Percentiles rank a stretch among this genome's conserved stretches.
Evolutionary conservation across 768 basidiomycete genomes (phyloP).

Genomic region (Pisolithus sp.): DNA sequence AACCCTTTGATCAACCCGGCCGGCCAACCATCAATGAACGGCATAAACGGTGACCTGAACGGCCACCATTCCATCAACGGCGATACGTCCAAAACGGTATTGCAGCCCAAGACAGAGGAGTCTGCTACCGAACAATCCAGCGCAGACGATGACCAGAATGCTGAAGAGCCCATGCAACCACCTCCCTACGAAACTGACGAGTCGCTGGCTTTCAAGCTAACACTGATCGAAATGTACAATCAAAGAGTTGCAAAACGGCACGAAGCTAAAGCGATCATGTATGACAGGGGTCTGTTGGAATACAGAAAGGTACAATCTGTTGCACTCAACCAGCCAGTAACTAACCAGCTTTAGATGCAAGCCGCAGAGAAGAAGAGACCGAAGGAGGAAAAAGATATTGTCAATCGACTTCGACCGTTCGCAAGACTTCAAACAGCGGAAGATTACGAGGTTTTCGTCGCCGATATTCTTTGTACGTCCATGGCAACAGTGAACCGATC

Average conservation of each 20-base stretch:
- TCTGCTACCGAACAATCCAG: slow-evolving; percentile 34
- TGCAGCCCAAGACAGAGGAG: slow-evolving; percentile 39
- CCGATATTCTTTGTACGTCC: slow-evolving; percentile 82
- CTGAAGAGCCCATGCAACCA: slow-evolving; percentile 62
- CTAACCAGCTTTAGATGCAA: slow-evolving; percentile 56
- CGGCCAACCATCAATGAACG: slow-evolving; percentile 20
- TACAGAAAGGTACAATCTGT: slow-evolving; percentile 79
- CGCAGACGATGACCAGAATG: slow-evolving; percentile 52
- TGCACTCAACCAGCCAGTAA: not conserved
- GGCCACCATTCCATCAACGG: slow-evolving; percentile 34
- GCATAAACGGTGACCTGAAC: slow-evolving; percentile 26
- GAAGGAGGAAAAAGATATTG: slow-evolving; percentile 87
- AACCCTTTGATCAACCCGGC: slow-evolving; percentile 12
- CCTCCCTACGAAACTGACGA: slow-evolving; percentile 78
- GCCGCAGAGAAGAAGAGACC: slow-evolving; percentile 85
- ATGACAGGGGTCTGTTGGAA: slow-evolving; percentile 84
- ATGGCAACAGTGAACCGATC: not conserved
- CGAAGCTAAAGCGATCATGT: slow-evolving; percentile 84
- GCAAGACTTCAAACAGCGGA: slow-evolving; percentile 84
- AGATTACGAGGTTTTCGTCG: slow-evolving; percentile 83
- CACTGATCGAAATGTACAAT: slow-evolving; percentile 84
- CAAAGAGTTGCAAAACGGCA: slow-evolving; percentile 81
- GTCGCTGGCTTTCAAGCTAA: slow-evolving; percentile 83
- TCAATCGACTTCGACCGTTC: slow-evolving; percentile 86
- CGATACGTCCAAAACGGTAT: slow-evolving; percentile 22